Evolutionary conservation across 2,329 filamentous ascomycete species (phyloP), one percentile per base, ranked within the genome.

Genomic region (Aureobasidium pullulans): DNA sequence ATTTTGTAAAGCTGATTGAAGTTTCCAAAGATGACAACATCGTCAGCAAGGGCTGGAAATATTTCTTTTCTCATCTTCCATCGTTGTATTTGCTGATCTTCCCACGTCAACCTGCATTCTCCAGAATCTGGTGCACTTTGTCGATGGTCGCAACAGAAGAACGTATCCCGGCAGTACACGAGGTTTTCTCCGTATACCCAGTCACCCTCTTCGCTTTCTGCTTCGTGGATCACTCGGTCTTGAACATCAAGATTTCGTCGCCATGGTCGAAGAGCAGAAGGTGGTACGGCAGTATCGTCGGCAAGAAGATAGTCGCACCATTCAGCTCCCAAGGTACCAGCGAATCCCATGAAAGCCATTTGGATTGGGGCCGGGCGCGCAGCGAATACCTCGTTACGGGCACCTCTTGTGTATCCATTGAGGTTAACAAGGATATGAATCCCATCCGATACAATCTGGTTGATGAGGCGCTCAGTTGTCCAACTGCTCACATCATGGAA

Each of bases 1-100:
- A 99, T 97, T 91, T 99, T 99, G 77, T 99, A 99, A 34, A 99
- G 79, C 72, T 99, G 94, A 70, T 99, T 99, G 75, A 99, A 99
- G 73, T 99, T 99, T 6, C 90, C 94, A 61, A 99, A 81, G 66
- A 99, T 96, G 67, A 99, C 85, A 19, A 85, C 83, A 70, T 96
- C 87, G 67, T 97, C 88, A 2, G 84, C 78, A 11, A 99, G 77
- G 16, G 82, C 79, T 0, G 94, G 94, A 68, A 99, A 99, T 40
- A 99, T 75, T 66, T 95, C 86, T 69, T 92, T 95, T 32, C 94
- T 87, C 91, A 97, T 96, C 64, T 83, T 81, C 93, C 94, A 97
- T 63, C 94, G 82, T 60, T 87, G 82, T 23, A 76, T 75, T 71
- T 93, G 88, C 73, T 97, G 93, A 59, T 90, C 85, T 60, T 88